These are phyloP conservation scores for Madurella mycetomatis DNA, from an alignment of 2,329 filamentous ascomycete genomes.

Conservation along the genomic window DNA sequence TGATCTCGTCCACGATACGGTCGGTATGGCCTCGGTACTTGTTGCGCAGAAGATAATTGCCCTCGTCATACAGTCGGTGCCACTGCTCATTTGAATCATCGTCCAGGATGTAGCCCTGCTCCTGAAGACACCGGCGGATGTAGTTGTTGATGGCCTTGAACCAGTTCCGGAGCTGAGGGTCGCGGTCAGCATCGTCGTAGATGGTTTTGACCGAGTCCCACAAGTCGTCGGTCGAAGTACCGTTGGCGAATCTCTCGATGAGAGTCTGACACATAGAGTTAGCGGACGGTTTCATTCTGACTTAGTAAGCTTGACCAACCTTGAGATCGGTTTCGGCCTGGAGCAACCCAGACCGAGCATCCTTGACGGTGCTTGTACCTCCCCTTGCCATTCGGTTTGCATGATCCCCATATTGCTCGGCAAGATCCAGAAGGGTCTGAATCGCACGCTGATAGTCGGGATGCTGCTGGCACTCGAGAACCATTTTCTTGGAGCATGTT, in stretches of 20 bases:
- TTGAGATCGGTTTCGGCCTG: slow-evolving; percentile 75
- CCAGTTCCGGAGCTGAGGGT: slow-evolving; percentile 84
- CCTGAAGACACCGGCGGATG: slow-evolving; percentile 75
- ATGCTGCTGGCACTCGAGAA: slow-evolving; percentile 93
- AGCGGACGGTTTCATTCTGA: slow-evolving; percentile 25
- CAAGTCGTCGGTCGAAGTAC: slow-evolving; percentile 81
- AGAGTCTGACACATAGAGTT: slow-evolving; percentile 57
- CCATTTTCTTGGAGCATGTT: slow-evolving; percentile 67
- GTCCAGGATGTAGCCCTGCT: slow-evolving; percentile 88
- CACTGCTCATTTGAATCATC: slow-evolving; percentile 76
- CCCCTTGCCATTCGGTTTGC: slow-evolving; percentile 61
- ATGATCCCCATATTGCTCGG: slow-evolving; percentile 79
- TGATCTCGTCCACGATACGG: slow-evolving; percentile 80
- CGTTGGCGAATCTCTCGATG: slow-evolving; percentile 93
- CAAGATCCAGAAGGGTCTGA: slow-evolving; percentile 75
- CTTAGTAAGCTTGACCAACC: slow-evolving; percentile 36
- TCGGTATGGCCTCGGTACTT: slow-evolving; percentile 85
- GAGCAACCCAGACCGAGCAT: slow-evolving; percentile 63
- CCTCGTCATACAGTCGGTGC: slow-evolving; percentile 79
- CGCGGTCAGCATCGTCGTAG: slow-evolving; percentile 80
- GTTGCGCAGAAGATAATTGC: slow-evolving; percentile 79
- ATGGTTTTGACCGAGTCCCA: slow-evolving; percentile 80
- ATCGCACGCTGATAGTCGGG: slow-evolving; percentile 92
- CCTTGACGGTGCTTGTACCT: slow-evolving; percentile 64
- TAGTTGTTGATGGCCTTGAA: slow-evolving; percentile 75